Evolutionary conservation across 192 early-diverging fungal genomes (phyloP), one percentile per base, ranked within the genome.

Genomic region (Coemansia sp.): DNA sequence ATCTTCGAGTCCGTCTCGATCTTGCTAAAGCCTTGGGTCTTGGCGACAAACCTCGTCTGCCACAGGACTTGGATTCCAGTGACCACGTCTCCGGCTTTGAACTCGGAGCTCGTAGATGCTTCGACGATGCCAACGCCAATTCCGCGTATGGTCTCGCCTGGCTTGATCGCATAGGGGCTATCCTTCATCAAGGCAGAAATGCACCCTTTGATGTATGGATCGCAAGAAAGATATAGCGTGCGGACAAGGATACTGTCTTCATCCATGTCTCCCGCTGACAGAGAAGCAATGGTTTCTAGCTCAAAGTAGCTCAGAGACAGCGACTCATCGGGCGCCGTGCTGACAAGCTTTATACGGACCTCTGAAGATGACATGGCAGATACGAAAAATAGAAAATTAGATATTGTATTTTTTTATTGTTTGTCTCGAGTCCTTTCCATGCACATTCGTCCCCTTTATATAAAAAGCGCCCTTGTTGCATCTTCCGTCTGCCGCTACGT

Each of bases 51-150:
- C 34, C 34, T 35, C 7, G 34, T 35, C 11, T 35, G 34, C 34
- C 34, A 35, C 6, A 35, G 34, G 11, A 35, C 11, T 10, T 10
- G 34, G 11, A 35, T 10, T 35, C 85, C 85, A 8, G 84, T 68
- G 19, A 93, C 84, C 22, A 83, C 58, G 61, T 89, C 87, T 35
- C 90, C 90, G 13, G 73, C 76, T 22, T 64, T 72, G 60, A 83
- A 85, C 1, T 82, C 70, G 25, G 76, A 28, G 61, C 82, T 86
- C 27, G 76, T 81, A 46, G 87, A 89, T 45, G 85, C 83, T 61
- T 87, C 61, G 4, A 95, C 89, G 22, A 84, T 63, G 20, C 73
- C 84, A 52, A 93, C 83, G 1, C 74, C 84, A 59, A 80, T 72
- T 22, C 87, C 88, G 28, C 58, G 47, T 30, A 93, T 65, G 9